These are phyloP conservation scores for Lasiosphaeris hirsuta DNA, from an alignment of 495 filamentous ascomycete species.

Conservation along the genomic window DNA sequence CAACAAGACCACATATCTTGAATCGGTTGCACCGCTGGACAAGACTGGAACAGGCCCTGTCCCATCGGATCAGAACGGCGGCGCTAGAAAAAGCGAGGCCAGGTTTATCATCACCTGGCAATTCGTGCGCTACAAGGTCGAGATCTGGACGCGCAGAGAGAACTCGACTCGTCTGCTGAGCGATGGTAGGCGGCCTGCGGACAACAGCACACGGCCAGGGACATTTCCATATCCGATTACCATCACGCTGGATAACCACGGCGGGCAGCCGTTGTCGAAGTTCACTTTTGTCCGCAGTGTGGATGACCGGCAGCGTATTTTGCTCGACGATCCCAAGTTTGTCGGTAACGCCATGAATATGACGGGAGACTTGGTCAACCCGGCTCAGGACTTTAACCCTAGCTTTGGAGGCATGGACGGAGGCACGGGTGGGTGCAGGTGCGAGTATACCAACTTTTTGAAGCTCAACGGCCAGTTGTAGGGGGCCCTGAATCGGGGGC, in stretches of 20 bases:
- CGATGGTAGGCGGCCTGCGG: constrained; percentile 12
- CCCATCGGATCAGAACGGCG: constrained; percentile 62
- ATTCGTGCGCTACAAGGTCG: constrained; percentile 79
- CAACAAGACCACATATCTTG: constrained; percentile 80
- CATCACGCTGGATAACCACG: constrained; percentile 76
- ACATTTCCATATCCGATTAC: constrained; percentile 86
- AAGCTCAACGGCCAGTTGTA: constrained; percentile 14
- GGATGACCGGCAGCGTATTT: constrained; percentile 49
- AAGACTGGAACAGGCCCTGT: constrained; percentile 30
- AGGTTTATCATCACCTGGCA: constrained; percentile 72
- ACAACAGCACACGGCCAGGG: constrained; percentile 51
- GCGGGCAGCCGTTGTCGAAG: constrained; percentile 61
- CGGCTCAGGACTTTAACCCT: constrained; percentile 36
- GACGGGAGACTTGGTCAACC: constrained; percentile 60
- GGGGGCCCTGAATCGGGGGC: constrained; percentile 2
- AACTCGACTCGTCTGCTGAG: constrained; percentile 44
- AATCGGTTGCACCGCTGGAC: constrained; percentile 42
- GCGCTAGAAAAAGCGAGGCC: constrained; percentile 57
- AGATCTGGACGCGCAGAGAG: constrained; percentile 76
- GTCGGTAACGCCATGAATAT: constrained; percentile 57
- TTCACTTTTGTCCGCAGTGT: constrained; percentile 69
- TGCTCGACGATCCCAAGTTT: constrained; percentile 49
- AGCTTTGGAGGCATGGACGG: constrained; percentile 62
- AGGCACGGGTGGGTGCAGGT: constrained; percentile 69
- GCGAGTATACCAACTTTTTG: constrained; percentile 69